A percentile compares a stretch with the other conserved stretches of the same genome.
phyloP scores from a whole-genome alignment of 169 alveolate species.

The Sarcocystis neurona region DNA sequence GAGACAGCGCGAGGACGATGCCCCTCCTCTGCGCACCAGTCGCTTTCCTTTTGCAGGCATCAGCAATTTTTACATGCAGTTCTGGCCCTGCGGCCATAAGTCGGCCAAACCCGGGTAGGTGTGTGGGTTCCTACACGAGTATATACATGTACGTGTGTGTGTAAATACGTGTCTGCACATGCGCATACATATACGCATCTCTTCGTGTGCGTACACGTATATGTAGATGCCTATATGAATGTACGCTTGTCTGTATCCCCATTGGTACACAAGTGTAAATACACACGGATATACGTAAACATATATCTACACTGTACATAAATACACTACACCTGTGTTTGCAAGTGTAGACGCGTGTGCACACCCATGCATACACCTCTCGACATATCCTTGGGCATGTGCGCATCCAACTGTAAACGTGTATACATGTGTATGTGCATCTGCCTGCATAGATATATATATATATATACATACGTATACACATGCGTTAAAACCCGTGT shows the following conservation, averaged over 20 bases:
- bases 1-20: conserved; percentile 27
- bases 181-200: neutral
- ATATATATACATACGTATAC: conserved; percentile 13
- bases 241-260: neutral
- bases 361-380: too few relatives aligned
- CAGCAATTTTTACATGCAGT: conserved; percentile 26
- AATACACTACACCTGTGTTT: too few relatives aligned
- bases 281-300: conserved; percentile 3
- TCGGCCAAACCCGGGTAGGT: conserved; percentile 51
- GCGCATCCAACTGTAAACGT: too few relatives aligned
- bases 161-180: neutral
- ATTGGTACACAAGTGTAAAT: too few relatives aligned
- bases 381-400: too few relatives aligned
- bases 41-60: conserved; percentile 53
- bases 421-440: too few relatives aligned
- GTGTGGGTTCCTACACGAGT: neutral
- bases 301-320: too few relatives aligned
- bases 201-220: neutral
- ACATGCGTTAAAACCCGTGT: neutral
- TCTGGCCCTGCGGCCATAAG: conserved; percentile 52
- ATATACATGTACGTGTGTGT: neutral
- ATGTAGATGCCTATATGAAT: neutral
- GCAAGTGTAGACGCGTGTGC: too few relatives aligned
- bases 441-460: too few relatives aligned
- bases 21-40: conserved; percentile 57